Conservation (phyloP, 352 stramenopile species). For the Phytophthora megakarya region DNA sequence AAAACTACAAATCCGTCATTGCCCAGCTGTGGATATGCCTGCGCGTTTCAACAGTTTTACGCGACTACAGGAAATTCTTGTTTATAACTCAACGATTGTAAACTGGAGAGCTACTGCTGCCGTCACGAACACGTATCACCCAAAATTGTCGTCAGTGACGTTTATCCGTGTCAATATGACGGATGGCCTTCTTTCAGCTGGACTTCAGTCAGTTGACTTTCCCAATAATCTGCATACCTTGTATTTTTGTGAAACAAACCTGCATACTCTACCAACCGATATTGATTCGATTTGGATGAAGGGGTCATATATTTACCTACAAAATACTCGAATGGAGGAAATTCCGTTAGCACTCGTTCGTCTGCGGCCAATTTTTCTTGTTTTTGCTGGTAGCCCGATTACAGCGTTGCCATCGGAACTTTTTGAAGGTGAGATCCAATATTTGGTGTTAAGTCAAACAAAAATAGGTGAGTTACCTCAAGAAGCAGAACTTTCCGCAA, state of each 20-base stretch:
- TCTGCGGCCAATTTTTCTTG: not conserved
- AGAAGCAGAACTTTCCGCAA: not conserved
- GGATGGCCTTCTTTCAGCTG: slow-evolving; percentile 31
- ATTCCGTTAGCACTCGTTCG: slow-evolving; percentile 2
- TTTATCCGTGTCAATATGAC: slow-evolving; percentile 37
- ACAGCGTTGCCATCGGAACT: slow-evolving; percentile 1
- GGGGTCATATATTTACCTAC: not conserved
- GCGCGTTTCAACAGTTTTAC: slow-evolving; percentile 33
- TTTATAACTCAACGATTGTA: slow-evolving; percentile 45
- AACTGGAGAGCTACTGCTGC: slow-evolving; percentile 30
- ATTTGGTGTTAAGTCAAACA: slow-evolving; percentile 1
- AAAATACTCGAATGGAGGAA: slow-evolving; percentile 16
- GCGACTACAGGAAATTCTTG: slow-evolving; percentile 24
- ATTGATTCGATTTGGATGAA: slow-evolving; percentile 38
- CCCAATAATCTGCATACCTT: not conserved
- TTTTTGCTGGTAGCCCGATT: slow-evolving; percentile 6
- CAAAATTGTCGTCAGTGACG: slow-evolving; percentile 30
- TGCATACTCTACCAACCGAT: slow-evolving; percentile 31
- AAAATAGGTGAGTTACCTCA: slow-evolving; percentile 1
- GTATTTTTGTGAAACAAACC: slow-evolving; percentile 15
- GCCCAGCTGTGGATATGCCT: slow-evolving; percentile 36
- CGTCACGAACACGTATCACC: slow-evolving; percentile 30
- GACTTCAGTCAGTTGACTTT: slow-evolving; percentile 24
- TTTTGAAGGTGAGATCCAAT: not conserved
- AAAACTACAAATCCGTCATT: slow-evolving; percentile 35